Evolutionary conservation across 2,329 filamentous ascomycete species (phyloP).

Genomic region (Hyphodiscus sp.): DNA sequence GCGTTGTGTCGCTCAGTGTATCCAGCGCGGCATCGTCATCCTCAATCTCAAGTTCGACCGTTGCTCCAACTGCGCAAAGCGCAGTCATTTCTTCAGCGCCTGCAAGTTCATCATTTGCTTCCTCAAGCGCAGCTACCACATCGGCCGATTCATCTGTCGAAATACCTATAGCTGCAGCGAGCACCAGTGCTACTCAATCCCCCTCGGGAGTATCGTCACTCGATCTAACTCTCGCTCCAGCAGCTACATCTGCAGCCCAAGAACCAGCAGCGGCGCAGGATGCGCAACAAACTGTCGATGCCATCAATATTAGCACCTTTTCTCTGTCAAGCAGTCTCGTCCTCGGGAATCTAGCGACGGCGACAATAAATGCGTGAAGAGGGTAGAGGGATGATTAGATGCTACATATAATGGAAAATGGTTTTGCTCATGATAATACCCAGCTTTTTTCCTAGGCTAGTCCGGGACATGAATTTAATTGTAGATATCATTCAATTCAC

Average conservation of each 20-base stretch:
- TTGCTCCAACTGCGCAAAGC: conserved; percentile 3
- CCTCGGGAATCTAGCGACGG: conserved; percentile 24
- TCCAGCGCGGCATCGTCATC: background rate
- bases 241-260: background rate
- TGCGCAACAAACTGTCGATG: conserved; percentile 1
- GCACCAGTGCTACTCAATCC: background rate
- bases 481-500: conserved; percentile 26
- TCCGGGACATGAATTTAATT: conserved; percentile 16
- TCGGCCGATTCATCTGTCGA: background rate
- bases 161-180: background rate
- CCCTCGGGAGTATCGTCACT: background rate
- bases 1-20: background rate
- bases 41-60: background rate
- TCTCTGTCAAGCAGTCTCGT: conserved; percentile 23
- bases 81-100: background rate
- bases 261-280: conserved; percentile 2
- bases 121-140: background rate
- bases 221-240: background rate
- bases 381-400: background rate
- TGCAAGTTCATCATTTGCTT: background rate
- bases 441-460: conserved; percentile 3
- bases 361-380: conserved; percentile 8
- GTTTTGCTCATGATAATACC: conserved; percentile 14
- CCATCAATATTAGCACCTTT: conserved; percentile 27
- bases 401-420: conserved; percentile 4